Percentiles rank a stretch among this genome's conserved stretches.
Evolutionary conservation across 202 grass and related monocot species (phyloP).

Genomic region (Setaria viridis): DNA sequence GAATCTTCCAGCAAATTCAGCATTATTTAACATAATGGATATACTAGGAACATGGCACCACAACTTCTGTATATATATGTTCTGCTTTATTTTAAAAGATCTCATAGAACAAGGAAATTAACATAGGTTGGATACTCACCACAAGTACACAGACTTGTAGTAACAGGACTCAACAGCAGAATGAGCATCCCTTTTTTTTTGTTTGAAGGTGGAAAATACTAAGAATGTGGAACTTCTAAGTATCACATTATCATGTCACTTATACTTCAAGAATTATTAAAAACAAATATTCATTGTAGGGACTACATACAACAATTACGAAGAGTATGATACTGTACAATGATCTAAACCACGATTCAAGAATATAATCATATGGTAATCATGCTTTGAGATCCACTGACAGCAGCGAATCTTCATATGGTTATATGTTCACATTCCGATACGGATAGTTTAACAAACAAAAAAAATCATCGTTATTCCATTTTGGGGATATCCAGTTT

Average conservation of each 20-base stretch:
- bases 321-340: neutral
- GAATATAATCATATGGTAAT: neutral
- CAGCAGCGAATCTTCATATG: neutral
- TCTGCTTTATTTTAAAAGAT: neutral
- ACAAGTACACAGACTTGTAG: slow-evolving; percentile 6
- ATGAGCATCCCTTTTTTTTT: neutral
- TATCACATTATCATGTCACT: neutral
- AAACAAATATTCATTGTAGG: neutral
- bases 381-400: neutral
- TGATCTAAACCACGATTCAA: neutral
- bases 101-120: neutral
- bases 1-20: neutral
- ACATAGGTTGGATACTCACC: neutral
- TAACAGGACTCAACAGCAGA: neutral
- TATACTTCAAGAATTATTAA: neutral
- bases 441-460: neutral
- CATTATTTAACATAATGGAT: neutral
- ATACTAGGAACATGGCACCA: neutral
- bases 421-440: neutral
- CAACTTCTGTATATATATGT: neutral
- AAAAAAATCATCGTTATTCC: neutral
- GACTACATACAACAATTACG: neutral
- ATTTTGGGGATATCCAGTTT: neutral
- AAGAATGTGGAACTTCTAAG: neutral
- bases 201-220: neutral